These are phyloP conservation scores for Cudoniella acicularis DNA, from an alignment of 495 filamentous ascomycete species.

Conservation along the genomic window DNA sequence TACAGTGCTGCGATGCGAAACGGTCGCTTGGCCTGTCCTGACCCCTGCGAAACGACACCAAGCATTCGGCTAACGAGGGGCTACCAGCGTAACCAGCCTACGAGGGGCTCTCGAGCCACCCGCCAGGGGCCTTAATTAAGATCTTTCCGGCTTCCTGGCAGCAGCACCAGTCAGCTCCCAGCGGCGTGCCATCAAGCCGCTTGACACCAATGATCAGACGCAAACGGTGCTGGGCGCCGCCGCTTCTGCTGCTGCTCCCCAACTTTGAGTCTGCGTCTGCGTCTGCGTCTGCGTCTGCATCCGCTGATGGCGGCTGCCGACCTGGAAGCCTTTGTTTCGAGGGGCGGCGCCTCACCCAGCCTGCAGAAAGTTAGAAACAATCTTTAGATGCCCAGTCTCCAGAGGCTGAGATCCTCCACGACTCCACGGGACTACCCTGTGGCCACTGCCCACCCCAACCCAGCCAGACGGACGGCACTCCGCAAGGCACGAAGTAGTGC, in stretches of 20 bases:
- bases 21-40: constrained; percentile 2
- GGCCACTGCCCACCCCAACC: too few species aligned
- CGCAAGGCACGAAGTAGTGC: too few species aligned
- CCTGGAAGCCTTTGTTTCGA: constrained; percentile 20
- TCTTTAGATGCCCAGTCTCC: too few species aligned
- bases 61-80: background rate
- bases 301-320: background rate
- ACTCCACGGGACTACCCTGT: too few species aligned
- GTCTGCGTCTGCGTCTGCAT: too few species aligned
- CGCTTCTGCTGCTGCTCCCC: too few species aligned
- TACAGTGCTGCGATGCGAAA: constrained; percentile 4
- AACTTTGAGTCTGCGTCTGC: background rate
- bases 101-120: constrained; percentile 17
- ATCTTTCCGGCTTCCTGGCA: constrained; percentile 1
- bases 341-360: background rate
- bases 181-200: constrained; percentile 8
- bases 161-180: too few species aligned
- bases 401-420: too few species aligned
- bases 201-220: constrained; percentile 22
- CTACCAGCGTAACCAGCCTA: too few species aligned
- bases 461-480: too few species aligned
- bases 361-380: too few species aligned
- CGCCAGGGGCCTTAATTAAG: constrained; percentile 15
- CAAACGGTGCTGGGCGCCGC: constrained; percentile 7
- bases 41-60: constrained; percentile 1